Evolutionary conservation across 2,329 filamentous ascomycete species (phyloP).

Genomic region (Alternaria brassicae): DNA sequence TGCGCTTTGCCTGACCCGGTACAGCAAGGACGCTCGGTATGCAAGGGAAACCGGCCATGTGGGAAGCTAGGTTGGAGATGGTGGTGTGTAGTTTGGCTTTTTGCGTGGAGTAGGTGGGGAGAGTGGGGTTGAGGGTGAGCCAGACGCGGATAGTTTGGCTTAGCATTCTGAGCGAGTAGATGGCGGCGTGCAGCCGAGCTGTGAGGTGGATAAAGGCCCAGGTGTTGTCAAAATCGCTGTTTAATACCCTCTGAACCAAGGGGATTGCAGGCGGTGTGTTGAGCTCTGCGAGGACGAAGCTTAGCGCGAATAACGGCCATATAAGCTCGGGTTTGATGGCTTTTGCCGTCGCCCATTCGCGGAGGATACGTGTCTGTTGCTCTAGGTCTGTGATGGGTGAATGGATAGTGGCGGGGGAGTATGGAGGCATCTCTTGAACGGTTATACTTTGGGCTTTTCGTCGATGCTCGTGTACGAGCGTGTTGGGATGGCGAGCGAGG

Average conservation of each 20-base stretch:
- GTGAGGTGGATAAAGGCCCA: constrained; percentile 52
- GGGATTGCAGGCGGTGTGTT: constrained; percentile 29
- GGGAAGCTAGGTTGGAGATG: constrained; percentile 16
- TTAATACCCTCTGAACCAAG: constrained; percentile 30
- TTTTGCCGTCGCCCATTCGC: constrained; percentile 24
- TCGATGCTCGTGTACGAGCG: constrained; percentile 46
- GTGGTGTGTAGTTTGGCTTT: neutral
- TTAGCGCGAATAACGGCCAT: constrained; percentile 39
- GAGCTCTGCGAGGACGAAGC: constrained; percentile 30
- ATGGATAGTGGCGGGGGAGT: constrained; percentile 9
- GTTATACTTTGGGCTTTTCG: constrained; percentile 46
- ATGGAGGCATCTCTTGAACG: constrained; percentile 26
- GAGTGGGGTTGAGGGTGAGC: constrained; percentile 14
- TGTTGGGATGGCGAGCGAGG: constrained; percentile 21
- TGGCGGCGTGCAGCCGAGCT: constrained; percentile 51
- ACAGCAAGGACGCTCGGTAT: constrained; percentile 36
- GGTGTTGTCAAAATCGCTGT: constrained; percentile 40
- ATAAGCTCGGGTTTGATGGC: constrained; percentile 18
- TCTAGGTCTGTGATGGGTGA: constrained; percentile 18
- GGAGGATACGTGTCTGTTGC: constrained; percentile 20
- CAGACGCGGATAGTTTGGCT: constrained; percentile 46
- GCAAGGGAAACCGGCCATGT: constrained; percentile 32
- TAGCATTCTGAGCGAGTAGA: constrained; percentile 55
- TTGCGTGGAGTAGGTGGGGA: neutral
- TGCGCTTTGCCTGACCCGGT: constrained; percentile 29